A percentile compares a stretch with the other conserved stretches of the same genome.
Evolutionary conservation across 163 green algal genomes (phyloP).

Genomic region (Scenedesmus sp.): DNA sequence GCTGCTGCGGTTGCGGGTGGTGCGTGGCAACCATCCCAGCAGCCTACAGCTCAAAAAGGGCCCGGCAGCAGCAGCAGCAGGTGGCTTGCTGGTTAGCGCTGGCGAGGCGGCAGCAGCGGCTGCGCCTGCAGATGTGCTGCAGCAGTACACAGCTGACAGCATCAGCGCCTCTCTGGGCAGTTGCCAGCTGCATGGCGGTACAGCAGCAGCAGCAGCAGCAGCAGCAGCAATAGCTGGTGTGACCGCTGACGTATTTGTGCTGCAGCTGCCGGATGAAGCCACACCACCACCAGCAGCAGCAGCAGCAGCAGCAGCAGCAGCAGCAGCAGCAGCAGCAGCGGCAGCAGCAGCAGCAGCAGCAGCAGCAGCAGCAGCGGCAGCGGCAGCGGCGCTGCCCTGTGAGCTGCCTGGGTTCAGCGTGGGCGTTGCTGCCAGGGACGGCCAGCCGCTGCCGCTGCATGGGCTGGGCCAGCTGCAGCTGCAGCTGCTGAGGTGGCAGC

Average conservation of each 20-base stretch:
- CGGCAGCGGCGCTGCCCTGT: no score
- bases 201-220: neutral
- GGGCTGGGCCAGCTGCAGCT: neutral
- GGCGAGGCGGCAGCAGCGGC: neutral
- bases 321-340: no score
- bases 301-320: neutral
- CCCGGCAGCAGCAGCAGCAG: neutral
- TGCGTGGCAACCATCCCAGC: neutral
- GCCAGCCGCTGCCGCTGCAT: neutral
- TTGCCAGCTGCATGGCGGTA: neutral
- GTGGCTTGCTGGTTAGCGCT: neutral
- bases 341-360: neutral
- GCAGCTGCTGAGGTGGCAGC: constrained; percentile 13
- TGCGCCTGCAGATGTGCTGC: neutral
- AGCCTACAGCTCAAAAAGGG: neutral
- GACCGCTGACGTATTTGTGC: neutral
- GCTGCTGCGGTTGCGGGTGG: constrained; percentile 7
- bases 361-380: constrained; percentile 6
- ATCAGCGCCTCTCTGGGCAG: neutral
- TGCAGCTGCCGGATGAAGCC: neutral
- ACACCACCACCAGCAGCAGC: constrained; percentile 9
- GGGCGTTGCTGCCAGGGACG: neutral
- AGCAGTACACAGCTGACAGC: neutral
- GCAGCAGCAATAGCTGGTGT: neutral
- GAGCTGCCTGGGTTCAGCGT: neutral